Evolutionary conservation across 345 rosid genomes (phyloP).

Genomic region (Bruguiera parviflora): DNA sequence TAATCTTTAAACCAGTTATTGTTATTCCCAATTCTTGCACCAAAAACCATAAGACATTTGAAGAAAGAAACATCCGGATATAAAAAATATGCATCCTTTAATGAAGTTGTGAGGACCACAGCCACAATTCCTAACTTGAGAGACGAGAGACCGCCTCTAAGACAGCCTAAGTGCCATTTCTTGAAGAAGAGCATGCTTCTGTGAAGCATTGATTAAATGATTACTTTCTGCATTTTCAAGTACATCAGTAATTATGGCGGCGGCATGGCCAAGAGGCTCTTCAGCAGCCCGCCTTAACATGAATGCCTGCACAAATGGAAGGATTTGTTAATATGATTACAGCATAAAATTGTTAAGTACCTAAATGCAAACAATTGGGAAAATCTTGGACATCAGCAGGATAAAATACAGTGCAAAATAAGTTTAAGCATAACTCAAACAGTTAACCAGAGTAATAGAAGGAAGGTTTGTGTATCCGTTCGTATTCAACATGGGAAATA

Average conservation of each 20-base stretch:
- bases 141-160: slow-evolving; percentile 19
- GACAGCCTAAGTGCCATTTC: slow-evolving; percentile 92
- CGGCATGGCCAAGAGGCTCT: slow-evolving; percentile 96
- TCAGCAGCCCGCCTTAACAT: slow-evolving; percentile 82
- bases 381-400: neutral
- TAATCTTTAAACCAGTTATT: neutral
- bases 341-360: no score
- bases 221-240: slow-evolving; percentile 87
- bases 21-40: neutral
- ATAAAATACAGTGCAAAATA: no score
- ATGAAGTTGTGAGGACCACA: slow-evolving; percentile 7
- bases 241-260: slow-evolving; percentile 84
- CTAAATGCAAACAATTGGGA: neutral
- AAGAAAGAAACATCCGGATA: neutral
- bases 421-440: no score
- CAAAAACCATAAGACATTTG: neutral
- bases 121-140: neutral
- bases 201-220: slow-evolving; percentile 74
- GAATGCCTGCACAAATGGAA: slow-evolving; percentile 60
- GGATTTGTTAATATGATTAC: neutral
- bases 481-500: no score
- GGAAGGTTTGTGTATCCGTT: no score
- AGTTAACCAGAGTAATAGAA: no score
- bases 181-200: slow-evolving; percentile 87
- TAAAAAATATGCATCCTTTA: neutral